Conservation (phyloP, 2,329 filamentous ascomycete genomes). For the Chrysoporthe austroafricana region DNA sequence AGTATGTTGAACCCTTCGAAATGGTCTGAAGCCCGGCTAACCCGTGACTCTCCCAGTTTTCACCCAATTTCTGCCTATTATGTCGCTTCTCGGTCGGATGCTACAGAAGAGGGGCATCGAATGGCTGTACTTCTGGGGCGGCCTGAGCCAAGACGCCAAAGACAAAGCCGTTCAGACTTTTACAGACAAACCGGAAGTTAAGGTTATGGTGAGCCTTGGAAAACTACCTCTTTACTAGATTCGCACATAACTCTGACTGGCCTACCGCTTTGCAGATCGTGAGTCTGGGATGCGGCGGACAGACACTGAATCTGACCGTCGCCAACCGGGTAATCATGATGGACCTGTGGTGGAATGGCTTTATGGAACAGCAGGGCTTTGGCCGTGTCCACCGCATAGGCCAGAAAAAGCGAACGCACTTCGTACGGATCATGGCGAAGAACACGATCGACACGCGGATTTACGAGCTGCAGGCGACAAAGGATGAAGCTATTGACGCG, state of each 20-base stretch:
- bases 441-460: slow-evolving; percentile 56
- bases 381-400: slow-evolving; percentile 67
- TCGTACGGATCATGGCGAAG: slow-evolving; percentile 60
- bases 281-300: slow-evolving; percentile 40
- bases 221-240: background rate
- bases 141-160: slow-evolving; percentile 25
- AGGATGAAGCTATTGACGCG: background rate
- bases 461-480: slow-evolving; percentile 1
- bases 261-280: background rate
- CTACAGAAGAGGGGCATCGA: slow-evolving; percentile 35
- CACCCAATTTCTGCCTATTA: slow-evolving; percentile 39
- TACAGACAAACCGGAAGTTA: background rate
- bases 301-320: slow-evolving; percentile 45
- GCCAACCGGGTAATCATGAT: slow-evolving; percentile 59
- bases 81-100: slow-evolving; percentile 42
- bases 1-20: background rate
- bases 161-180: background rate
- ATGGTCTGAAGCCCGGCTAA: slow-evolving; percentile 21
- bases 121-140: slow-evolving; percentile 45
- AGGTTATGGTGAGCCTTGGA: background rate
- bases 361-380: slow-evolving; percentile 64
- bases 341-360: slow-evolving; percentile 66
- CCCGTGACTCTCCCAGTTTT: slow-evolving; percentile 36
- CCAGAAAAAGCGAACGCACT: slow-evolving; percentile 62
- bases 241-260: background rate